phyloP scores from a whole-genome alignment of 2,329 filamentous ascomycete species.

The Fusarium brevicatenulatum region DNA sequence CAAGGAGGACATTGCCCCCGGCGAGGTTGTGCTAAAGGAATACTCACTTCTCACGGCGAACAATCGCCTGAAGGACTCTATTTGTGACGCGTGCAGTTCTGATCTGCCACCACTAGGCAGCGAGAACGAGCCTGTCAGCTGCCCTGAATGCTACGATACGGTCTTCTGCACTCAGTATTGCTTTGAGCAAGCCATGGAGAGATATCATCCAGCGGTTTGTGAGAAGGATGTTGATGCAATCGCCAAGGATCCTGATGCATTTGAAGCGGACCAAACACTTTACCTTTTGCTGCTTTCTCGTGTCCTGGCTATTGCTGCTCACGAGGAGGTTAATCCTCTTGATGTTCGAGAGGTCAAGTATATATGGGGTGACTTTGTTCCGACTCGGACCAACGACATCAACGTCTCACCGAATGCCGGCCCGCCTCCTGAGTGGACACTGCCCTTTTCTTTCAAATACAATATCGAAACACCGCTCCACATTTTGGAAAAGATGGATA shows the following conservation, averaged over 20 bases:
- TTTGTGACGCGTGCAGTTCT: constrained; percentile 89
- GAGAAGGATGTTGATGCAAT: constrained; percentile 73
- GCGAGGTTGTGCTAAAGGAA: constrained; percentile 81
- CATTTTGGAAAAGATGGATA: constrained; percentile 84
- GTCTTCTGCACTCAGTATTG: constrained; percentile 73
- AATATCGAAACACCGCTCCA: constrained; percentile 81
- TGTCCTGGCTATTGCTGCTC: constrained; percentile 69
- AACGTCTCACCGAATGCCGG: constrained; percentile 63
- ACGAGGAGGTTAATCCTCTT: constrained; percentile 70
- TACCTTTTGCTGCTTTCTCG: constrained; percentile 72
- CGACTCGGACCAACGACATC: constrained; percentile 62
- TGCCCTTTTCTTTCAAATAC: constrained; percentile 81
- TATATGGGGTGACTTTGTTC: constrained; percentile 75
- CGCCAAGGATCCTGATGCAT: constrained; percentile 70
- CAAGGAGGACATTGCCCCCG: constrained; percentile 79
- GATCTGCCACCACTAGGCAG: constrained; percentile 70
- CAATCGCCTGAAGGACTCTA: constrained; percentile 83
- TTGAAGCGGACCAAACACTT: constrained; percentile 68
- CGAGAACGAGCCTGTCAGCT: constrained; percentile 61
- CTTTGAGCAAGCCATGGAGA: constrained; percentile 64
- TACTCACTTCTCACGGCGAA: constrained; percentile 89
- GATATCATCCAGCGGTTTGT: constrained; percentile 73
- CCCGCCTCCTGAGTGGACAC: constrained; percentile 70
- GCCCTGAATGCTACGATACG: constrained; percentile 70
- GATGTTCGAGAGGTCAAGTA: constrained; percentile 73